Evolutionary conservation across 306 rosid species (phyloP).

Genomic region (Purshia tridentata): DNA sequence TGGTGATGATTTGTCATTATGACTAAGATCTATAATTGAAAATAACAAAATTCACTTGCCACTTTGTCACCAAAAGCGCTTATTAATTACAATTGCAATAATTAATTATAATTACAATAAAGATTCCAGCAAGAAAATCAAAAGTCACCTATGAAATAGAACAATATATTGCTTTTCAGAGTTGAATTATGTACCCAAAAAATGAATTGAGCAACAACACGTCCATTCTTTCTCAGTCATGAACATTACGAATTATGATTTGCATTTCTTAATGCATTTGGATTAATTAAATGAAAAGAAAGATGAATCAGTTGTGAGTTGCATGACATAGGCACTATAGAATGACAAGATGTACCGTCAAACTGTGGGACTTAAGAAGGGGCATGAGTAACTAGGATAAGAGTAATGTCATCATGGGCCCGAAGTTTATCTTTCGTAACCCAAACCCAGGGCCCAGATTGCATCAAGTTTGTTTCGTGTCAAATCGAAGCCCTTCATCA

Average conservation of each 20-base stretch:
- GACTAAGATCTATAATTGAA: constrained; percentile 27
- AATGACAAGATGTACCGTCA: neutral
- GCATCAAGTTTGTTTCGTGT: constrained; percentile 11
- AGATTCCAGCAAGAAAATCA: neutral
- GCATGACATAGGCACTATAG: too few species aligned
- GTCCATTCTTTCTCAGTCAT: too few species aligned
- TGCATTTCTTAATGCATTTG: neutral
- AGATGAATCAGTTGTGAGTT: neutral
- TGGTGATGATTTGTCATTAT: constrained; percentile 37
- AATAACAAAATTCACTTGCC: constrained; percentile 16
- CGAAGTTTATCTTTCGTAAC: neutral
- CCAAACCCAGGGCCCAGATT: constrained; percentile 20
- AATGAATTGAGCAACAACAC: too few species aligned
- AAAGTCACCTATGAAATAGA: neutral
- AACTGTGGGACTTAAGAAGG: neutral
- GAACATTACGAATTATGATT: too few species aligned
- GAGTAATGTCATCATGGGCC: constrained; percentile 12
- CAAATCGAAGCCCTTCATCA: constrained; percentile 17
- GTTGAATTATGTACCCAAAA: too few species aligned
- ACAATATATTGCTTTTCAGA: too few species aligned
- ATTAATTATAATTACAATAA: constrained; percentile 2
- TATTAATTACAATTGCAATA: constrained; percentile 3
- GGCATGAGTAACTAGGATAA: neutral
- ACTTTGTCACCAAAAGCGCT: neutral
- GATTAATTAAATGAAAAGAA: neutral